Percentiles rank a stretch among this genome's conserved stretches.
These are phyloP conservation scores for Penicillium tannophilum DNA, from an alignment of 495 filamentous ascomycete species.

Conservation along the genomic window DNA sequence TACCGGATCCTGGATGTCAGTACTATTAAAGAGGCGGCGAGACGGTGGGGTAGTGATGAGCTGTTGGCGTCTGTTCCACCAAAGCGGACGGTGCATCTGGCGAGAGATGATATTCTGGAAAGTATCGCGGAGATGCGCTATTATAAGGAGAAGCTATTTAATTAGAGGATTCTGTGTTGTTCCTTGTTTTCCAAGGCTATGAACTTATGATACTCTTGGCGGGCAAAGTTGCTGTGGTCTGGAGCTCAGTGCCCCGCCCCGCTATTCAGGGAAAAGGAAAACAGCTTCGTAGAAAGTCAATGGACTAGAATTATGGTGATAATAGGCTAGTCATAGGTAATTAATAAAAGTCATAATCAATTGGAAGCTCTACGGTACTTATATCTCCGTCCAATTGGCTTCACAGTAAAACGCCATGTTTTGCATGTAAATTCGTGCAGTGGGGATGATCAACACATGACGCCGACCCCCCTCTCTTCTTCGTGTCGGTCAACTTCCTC, in stretches of 20 bases:
- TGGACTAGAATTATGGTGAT: too few relatives aligned
- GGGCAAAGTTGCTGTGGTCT: background rate
- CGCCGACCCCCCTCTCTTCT: conserved; percentile 23
- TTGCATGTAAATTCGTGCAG: background rate
- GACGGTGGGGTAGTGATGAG: conserved; percentile 72
- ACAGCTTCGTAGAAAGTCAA: background rate
- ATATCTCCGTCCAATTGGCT: conserved; percentile 1
- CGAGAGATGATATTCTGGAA: conserved; percentile 87
- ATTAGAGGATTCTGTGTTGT: background rate
- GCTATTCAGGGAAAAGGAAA: background rate
- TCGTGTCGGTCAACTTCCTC: conserved; percentile 33
- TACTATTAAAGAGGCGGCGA: conserved; percentile 82
- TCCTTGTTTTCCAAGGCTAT: background rate
- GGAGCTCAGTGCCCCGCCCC: conserved; percentile 5
- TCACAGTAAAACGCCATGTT: conserved; percentile 1
- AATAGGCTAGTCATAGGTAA: background rate
- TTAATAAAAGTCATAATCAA: background rate
- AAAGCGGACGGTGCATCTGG: conserved; percentile 80
- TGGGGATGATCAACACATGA: conserved; percentile 37
- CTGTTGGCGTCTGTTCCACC: conserved; percentile 60
- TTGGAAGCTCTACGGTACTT: background rate
- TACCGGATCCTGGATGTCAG: conserved; percentile 93
- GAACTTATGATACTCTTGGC: background rate
- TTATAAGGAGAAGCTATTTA: conserved; percentile 57
- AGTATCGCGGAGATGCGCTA: conserved; percentile 90